These are phyloP conservation scores for Hypomyces perniciosus DNA, from an alignment of 2,329 filamentous ascomycete species.

Conservation along the genomic window DNA sequence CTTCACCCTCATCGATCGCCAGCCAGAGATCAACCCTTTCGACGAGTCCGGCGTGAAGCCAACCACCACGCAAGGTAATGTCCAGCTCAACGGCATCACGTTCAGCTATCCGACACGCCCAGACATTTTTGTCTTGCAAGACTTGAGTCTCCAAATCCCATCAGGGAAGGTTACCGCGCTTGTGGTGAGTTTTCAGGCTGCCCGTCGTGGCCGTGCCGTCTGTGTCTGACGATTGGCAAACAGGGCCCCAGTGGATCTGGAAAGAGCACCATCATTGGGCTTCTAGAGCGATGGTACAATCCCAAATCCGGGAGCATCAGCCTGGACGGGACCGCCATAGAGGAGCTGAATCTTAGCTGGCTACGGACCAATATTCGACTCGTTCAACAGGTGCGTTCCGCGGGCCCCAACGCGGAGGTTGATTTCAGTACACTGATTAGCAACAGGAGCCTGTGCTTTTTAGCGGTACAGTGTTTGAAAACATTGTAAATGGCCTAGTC, in stretches of 20 bases:
- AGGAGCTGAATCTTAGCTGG: constrained; percentile 33
- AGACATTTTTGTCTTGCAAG: constrained; percentile 34
- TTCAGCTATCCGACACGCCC: constrained; percentile 42
- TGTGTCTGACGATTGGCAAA: rapidly evolving
- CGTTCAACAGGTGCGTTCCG: constrained; percentile 36
- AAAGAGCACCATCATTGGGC: constrained; percentile 34
- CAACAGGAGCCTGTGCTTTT: constrained; percentile 43
- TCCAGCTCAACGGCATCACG: constrained; percentile 35
- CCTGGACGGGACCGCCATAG: constrained; percentile 30
- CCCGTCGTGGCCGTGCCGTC: too few species aligned
- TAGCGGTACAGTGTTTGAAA: constrained; percentile 45
- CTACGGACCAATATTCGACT: constrained; percentile 32
- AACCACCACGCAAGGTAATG: constrained; percentile 22
- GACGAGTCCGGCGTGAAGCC: constrained; percentile 26
- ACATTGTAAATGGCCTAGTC: constrained; percentile 46
- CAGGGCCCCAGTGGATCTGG: constrained; percentile 33
- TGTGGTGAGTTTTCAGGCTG: constrained; percentile 30
- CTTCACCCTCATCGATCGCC: constrained; percentile 32
- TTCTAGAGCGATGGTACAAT: constrained; percentile 36
- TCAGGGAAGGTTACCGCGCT: constrained; percentile 40
- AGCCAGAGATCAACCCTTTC: constrained; percentile 33
- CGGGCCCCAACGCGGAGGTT: too few species aligned
- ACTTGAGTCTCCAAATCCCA: constrained; percentile 37
- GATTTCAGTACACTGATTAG: too few species aligned
- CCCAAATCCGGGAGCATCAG: constrained; percentile 28